phyloP scores from a whole-genome alignment of 192 early-diverging fungal species.

The Rhizophagus sp. region DNA sequence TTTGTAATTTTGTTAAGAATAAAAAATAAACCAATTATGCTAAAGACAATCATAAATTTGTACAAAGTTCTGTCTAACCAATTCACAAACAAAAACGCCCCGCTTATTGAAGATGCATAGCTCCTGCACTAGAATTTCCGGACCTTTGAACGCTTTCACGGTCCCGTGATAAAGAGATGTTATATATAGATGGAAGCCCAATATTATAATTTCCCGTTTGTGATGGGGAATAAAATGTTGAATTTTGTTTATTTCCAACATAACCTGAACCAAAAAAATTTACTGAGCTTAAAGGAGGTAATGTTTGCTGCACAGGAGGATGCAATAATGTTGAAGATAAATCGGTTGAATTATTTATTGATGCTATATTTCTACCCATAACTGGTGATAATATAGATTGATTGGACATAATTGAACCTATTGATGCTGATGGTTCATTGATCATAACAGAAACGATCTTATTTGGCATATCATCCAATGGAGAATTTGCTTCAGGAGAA shows the following conservation, averaged over 20 bases:
- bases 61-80: neutral
- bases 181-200: neutral
- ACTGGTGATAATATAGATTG: neutral
- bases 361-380: neutral
- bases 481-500: neutral
- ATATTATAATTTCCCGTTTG: neutral
- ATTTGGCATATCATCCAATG: constrained; percentile 1
- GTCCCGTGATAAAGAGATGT: neutral
- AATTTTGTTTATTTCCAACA: constrained; percentile 6
- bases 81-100: neutral
- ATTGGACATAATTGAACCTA: neutral
- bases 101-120: neutral
- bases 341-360: neutral
- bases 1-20: no score
- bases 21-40: neutral
- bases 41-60: neutral
- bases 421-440: neutral
- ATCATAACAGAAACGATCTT: neutral
- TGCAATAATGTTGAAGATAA: neutral
- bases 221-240: neutral
- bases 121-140: neutral
- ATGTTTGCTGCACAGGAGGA: neutral
- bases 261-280: neutral
- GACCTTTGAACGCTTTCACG: neutral
- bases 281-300: constrained; percentile 19